Evolutionary conservation across 1,139 yeast species (phyloP).

Genomic region (Protomyces lactucae-debilis): DNA sequence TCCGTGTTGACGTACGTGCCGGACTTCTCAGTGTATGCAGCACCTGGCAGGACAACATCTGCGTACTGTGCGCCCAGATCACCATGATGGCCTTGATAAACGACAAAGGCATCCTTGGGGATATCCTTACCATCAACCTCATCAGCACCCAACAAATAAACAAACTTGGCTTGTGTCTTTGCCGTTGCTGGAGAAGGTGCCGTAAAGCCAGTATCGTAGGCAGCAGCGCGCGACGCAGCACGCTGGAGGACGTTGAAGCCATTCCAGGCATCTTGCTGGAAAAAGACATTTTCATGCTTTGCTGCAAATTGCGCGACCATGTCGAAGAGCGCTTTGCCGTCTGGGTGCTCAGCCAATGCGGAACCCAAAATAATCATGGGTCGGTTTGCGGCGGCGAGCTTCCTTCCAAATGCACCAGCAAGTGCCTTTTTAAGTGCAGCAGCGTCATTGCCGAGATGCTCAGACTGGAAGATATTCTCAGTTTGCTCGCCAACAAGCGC

Average conservation of each 20-base stretch:
- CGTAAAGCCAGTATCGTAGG: constrained; percentile 77
- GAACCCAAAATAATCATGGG: constrained; percentile 83
- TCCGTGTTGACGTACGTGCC: constrained; percentile 89
- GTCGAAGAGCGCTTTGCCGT: constrained; percentile 59
- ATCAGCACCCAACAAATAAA: constrained; percentile 81
- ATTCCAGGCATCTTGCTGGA: constrained; percentile 66
- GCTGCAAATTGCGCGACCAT: constrained; percentile 60
- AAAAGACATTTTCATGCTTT: constrained; percentile 54
- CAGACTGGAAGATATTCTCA: constrained; percentile 67
- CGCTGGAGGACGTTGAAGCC: constrained; percentile 79
- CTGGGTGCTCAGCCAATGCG: constrained; percentile 66
- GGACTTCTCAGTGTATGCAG: constrained; percentile 83
- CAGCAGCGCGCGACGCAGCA: constrained; percentile 82
- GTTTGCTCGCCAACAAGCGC: constrained; percentile 71
- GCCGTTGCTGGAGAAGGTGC: constrained; percentile 49
- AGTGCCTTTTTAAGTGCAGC: constrained; percentile 58
- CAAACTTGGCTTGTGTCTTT: constrained; percentile 61
- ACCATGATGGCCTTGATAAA: constrained; percentile 92
- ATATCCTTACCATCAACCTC: constrained; percentile 65
- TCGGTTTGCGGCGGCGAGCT: constrained; percentile 59
- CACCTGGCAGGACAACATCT: constrained; percentile 79
- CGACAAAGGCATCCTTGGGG: constrained; percentile 81
- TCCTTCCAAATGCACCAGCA: constrained; percentile 64
- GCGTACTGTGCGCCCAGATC: constrained; percentile 85
- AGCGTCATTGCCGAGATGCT: constrained; percentile 60